Evolutionary conservation across 192 early-diverging fungal genomes (phyloP), one percentile per base, ranked within the genome.

Genomic region (Backusella parvicylindrica): DNA sequence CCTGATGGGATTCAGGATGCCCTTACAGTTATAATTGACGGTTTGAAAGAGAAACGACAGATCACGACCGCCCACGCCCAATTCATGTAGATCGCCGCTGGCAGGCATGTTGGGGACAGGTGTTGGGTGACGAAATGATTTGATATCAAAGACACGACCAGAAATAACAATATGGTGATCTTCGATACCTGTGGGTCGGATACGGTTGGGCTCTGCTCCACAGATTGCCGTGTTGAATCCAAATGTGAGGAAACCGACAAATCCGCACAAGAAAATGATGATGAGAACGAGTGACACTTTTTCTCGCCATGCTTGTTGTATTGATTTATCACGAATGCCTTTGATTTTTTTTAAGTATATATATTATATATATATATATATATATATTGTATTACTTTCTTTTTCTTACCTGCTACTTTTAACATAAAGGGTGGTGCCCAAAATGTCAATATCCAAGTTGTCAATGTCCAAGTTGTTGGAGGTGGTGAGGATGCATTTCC

Each of bases 241-340:
- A 75, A 97, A 95, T 2, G 94, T 95, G 64, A 95, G 66, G 78
- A 97, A 97, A 32, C 93, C 95, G 41, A 95, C 87, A 18, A 77
- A 50, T 2, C 73, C 84, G 86, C 94, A 94, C 8, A 95, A 75
- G 1, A 90, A 32, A n/a, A 91, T 74, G 67, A 96, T 97, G 79
- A 97, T 88, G 64, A 83, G 89, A 71, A 95, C 94, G n/a, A 97
- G 83, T 0, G 93, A 91, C 38, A 96, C 87, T 80, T 97, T 97
- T 78, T 97, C 96, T 79, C 94, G 89, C 92, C 93, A 97, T 9
- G 96, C 96, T 83, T 87, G 88, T 68, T 90, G 92, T 64, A 91
- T 85, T 26, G 82, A 82, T 67, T 21, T 53, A 53, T 83, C 81
- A 9, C 56, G 69, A 0, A 83, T 53, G 6, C 81, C 81, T 83